Conservation (phyloP, 257 asterid species). For the Orobanche coerulescens region DNA sequence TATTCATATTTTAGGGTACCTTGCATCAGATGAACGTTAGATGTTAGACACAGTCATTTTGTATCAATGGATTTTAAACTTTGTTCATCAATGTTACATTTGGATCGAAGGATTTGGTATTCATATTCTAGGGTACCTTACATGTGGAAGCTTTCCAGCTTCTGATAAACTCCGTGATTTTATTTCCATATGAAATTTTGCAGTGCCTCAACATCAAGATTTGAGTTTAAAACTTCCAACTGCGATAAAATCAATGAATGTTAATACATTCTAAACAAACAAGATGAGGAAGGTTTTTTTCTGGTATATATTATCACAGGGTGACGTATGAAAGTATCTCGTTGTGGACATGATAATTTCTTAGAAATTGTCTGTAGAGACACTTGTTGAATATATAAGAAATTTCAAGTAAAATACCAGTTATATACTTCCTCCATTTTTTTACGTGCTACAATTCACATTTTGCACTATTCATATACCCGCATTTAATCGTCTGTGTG, state of each 20-base stretch:
- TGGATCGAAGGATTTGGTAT: neutral
- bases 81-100: neutral
- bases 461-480: too few relatives aligned
- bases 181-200: neutral
- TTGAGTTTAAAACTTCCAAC: neutral
- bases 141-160: too few relatives aligned
- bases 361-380: too few relatives aligned
- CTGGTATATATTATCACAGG: neutral
- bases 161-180: neutral
- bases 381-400: neutral
- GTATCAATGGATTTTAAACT: neutral
- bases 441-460: too few relatives aligned
- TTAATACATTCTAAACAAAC: neutral
- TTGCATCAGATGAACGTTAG: neutral
- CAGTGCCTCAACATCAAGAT: neutral
- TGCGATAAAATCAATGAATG: neutral
- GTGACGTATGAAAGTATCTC: neutral
- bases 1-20: neutral
- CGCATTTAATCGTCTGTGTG: too few relatives aligned
- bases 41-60: neutral
- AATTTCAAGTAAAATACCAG: slow-evolving; percentile 2
- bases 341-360: neutral
- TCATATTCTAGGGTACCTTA: too few relatives aligned
- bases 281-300: neutral
- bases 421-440: too few relatives aligned